Evolutionary conservation across 805 yeast genomes (phyloP), one percentile per base, ranked within the genome.

Genomic region (Vanderwaltozyma polyspora): DNA sequence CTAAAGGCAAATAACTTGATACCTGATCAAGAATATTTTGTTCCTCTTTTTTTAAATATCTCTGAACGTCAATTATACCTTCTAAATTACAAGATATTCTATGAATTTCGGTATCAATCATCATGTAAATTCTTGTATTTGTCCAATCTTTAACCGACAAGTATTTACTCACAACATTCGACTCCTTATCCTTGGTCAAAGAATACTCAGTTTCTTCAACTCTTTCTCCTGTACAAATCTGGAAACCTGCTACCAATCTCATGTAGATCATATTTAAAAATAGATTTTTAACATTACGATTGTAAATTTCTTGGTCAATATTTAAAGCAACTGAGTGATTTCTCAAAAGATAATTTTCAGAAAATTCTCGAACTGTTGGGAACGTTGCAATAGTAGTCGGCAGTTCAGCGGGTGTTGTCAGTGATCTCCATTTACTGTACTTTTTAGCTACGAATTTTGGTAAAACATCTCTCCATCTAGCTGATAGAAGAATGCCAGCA

Each of bases 381-480:
- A 87, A 87, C 8, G 79, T 67, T 2, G 80, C 73, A 0, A 93
- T 76, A 2, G 85, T 76, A 0, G 83, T 63, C 0, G 99, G 99
- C 18, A 91, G 63, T 6, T 94, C 79, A 0, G 97, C 96, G 0
- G 99, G 99, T 0, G 95, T 75, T 11, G 86, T 79, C 34, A 93
- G 66, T 0, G 97, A 87, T 34, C 84, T 72, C 99, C 99, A 91
- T 51, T 87, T 87, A 33, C 87, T 78, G 12, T 77, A 63, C 45
- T 73, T 72, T 35, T 82, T 64, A 34, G 70, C 74, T 12, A 78
- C 74, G 28, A 72, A 70, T 11, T 70, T 69, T 0, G 97, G 95
- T 46, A 84, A 84, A 1, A 86, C 94, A 57, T 81, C 85, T 36
- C 77, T 77, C 98, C 98, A 91, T 38, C 94, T 70, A 5, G 94